These are phyloP conservation scores for Hymenochaete sp. DNA, from an alignment of 1,284 basidiomycete genomes.

Conservation along the genomic window DNA sequence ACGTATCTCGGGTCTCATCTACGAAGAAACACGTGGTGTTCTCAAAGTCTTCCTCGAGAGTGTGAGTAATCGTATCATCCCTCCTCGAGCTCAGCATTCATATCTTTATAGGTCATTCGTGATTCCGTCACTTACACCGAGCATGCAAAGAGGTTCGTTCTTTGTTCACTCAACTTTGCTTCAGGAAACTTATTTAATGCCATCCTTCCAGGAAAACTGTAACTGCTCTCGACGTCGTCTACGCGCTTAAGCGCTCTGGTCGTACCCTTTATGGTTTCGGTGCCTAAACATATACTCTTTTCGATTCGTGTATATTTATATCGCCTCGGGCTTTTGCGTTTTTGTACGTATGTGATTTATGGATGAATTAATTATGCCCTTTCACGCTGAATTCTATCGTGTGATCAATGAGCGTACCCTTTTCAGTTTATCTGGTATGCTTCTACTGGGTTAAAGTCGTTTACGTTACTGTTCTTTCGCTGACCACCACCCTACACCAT, in stretches of 20 bases:
- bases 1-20: constrained; percentile 77
- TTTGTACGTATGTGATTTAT: not conserved
- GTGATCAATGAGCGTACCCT: not conserved
- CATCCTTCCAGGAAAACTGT: constrained; percentile 57
- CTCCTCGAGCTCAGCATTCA: constrained; percentile 13
- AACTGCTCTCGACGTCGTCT: constrained; percentile 72
- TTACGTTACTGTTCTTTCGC: no score
- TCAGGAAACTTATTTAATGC: not conserved
- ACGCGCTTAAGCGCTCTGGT: constrained; percentile 75
- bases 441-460: no score
- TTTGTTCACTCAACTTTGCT: not conserved
- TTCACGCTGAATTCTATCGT: not conserved
- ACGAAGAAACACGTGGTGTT: constrained; percentile 76
- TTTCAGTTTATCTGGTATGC: no score
- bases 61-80: constrained; percentile 22
- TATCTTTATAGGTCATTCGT: constrained; percentile 47
- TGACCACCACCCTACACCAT: no score
- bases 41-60: constrained; percentile 70
- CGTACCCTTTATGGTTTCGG: constrained; percentile 78
- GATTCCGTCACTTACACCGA: constrained; percentile 84
- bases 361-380: no score
- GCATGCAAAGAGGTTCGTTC: constrained; percentile 64
- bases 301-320: not conserved
- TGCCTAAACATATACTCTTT: constrained; percentile 32
- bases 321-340: not conserved